Evolutionary conservation across 441 rosid species (phyloP).

Genomic region (Euphorbia corollata): DNA sequence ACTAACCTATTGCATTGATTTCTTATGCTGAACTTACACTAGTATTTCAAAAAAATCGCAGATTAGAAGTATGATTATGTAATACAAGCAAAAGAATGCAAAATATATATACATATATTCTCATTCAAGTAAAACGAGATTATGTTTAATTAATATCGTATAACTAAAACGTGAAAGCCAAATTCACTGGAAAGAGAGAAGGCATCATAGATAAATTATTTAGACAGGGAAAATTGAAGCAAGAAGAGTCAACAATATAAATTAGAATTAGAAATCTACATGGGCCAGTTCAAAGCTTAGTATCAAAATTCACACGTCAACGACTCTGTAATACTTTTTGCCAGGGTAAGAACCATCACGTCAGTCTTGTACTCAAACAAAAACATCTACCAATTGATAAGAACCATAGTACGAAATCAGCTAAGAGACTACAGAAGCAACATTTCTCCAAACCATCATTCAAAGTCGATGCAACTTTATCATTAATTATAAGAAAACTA

Average conservation of each 20-base stretch:
- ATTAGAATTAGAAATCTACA: neutral
- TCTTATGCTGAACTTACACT: neutral
- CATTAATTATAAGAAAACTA: no score
- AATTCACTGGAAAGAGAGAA: neutral
- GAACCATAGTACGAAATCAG: no score
- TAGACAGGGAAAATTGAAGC: neutral
- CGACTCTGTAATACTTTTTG: neutral
- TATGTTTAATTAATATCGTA: neutral
- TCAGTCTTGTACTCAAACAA: neutral
- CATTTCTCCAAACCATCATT: neutral
- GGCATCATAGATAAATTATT: neutral
- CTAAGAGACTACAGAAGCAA: no score
- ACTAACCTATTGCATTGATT: neutral
- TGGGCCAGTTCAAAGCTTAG: neutral
- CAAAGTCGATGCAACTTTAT: neutral
- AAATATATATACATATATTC: no score
- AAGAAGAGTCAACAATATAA: neutral
- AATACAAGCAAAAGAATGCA: no score
- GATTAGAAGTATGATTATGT: no score
- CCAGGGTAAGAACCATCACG: no score
- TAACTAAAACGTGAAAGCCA: neutral
- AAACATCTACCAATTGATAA: no score
- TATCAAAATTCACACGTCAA: neutral
- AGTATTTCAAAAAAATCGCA: neutral
- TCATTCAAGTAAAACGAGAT: neutral